These are phyloP conservation scores for Ceratocystis huliohia DNA, from an alignment of 2,329 filamentous ascomycete genomes.

Conservation along the genomic window DNA sequence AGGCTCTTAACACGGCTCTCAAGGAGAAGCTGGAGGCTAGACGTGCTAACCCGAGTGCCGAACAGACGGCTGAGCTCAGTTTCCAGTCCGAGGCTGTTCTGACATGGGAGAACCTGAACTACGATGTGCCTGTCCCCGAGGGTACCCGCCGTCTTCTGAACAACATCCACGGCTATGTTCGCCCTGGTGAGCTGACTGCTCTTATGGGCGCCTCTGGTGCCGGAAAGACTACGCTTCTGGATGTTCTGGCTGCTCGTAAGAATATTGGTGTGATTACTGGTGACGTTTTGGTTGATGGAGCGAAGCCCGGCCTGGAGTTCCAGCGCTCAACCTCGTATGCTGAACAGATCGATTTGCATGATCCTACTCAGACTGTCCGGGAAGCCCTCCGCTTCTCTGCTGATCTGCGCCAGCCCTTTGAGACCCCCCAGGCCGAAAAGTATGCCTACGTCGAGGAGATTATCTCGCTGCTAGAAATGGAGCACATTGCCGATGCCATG, in stretches of 20 bases:
- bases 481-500: slow-evolving; percentile 45
- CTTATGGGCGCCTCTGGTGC: slow-evolving; percentile 77
- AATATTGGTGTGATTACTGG: slow-evolving; percentile 48
- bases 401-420: slow-evolving; percentile 44
- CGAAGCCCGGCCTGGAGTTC: slow-evolving; percentile 46
- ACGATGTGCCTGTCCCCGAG: slow-evolving; percentile 51
- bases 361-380: slow-evolving; percentile 48
- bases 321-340: slow-evolving; percentile 50
- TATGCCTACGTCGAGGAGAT: slow-evolving; percentile 50
- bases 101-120: slow-evolving; percentile 78
- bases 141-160: slow-evolving; percentile 45
- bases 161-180: slow-evolving; percentile 54
- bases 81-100: slow-evolving; percentile 54
- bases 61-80: slow-evolving; percentile 38
- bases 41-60: slow-evolving; percentile 31
- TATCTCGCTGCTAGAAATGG: slow-evolving; percentile 46
- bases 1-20: slow-evolving; percentile 52
- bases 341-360: slow-evolving; percentile 50
- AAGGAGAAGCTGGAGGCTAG: slow-evolving; percentile 45
- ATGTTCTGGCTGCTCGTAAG: slow-evolving; percentile 54
- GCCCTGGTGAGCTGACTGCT: slow-evolving; percentile 63
- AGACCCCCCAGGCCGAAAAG: slow-evolving; percentile 42
- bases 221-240: slow-evolving; percentile 73
- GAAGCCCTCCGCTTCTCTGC: slow-evolving; percentile 53
- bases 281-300: slow-evolving; percentile 45